These are phyloP conservation scores for Jatropha curcas DNA, from an alignment of 345 rosid species.

Conservation along the genomic window DNA sequence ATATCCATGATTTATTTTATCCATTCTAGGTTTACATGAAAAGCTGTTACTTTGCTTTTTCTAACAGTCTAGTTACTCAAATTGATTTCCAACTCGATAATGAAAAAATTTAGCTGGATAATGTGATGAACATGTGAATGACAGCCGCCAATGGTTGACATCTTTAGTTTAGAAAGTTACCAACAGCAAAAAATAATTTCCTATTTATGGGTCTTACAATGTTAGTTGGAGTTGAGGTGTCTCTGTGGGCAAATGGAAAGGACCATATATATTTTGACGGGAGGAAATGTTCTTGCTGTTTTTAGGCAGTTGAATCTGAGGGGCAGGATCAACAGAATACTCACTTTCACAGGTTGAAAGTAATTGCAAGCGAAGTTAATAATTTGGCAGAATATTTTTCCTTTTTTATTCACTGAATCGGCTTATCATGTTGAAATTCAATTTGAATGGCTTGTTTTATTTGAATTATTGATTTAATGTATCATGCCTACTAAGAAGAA, in stretches of 20 bases:
- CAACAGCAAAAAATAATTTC: not conserved
- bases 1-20: not conserved
- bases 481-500: not conserved
- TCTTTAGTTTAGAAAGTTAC: not conserved
- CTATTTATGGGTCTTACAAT: not conserved
- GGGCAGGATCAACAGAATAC: too few species aligned
- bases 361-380: too few species aligned
- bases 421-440: too few species aligned
- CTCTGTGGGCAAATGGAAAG: not conserved
- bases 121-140: not conserved
- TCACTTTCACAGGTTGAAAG: too few species aligned
- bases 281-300: not conserved
- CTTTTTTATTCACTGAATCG: too few species aligned
- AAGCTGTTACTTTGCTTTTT: not conserved
- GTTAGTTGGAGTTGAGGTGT: not conserved
- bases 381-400: too few species aligned
- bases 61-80: not conserved
- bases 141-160: too few species aligned
- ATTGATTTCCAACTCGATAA: not conserved
- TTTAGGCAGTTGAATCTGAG: not conserved
- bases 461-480: constrained; percentile 4
- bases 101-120: not conserved
- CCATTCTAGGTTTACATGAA: not conserved
- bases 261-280: not conserved
- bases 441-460: not conserved